Evolutionary conservation across 129 eudicot genomes (phyloP).

Genomic region (Arctium minus): DNA sequence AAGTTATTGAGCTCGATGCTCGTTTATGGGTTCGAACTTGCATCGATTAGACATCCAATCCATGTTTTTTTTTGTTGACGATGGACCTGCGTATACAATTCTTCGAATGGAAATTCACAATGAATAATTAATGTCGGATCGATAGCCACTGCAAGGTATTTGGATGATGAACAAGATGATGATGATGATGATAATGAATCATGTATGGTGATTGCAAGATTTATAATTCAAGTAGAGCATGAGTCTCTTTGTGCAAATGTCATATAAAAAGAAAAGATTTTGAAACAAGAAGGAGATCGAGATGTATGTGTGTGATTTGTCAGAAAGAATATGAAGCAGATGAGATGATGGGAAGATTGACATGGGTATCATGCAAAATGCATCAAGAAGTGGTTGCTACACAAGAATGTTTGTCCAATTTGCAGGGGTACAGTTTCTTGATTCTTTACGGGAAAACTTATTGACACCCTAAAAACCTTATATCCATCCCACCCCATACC

Average conservation of each 20-base stretch:
- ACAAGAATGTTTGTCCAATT: not conserved
- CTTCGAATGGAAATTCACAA: not conserved
- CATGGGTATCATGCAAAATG: not conserved
- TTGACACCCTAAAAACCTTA: no score
- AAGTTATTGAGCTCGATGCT: no score
- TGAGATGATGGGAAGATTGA: not conserved
- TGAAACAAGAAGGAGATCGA: not conserved
- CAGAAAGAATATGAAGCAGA: not conserved
- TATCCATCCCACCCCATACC: no score
- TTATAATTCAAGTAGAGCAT: not conserved
- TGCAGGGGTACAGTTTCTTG: not conserved
- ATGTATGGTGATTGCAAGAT: not conserved
- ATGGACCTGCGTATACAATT: not conserved
- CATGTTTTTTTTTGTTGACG: not conserved
- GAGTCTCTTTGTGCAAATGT: no score
- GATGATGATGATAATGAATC: not conserved
- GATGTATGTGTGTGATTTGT: not conserved
- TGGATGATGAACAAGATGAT: not conserved
- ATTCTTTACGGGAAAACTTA: not conserved
- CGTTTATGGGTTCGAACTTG: no score
- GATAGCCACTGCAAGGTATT: not conserved
- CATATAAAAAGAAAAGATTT: not conserved
- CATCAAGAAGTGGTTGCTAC: not conserved
- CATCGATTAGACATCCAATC: not conserved
- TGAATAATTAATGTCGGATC: not conserved